These are phyloP conservation scores for Colletotrichum coccodes DNA, from an alignment of 2,329 filamentous ascomycete genomes.

Conservation along the genomic window DNA sequence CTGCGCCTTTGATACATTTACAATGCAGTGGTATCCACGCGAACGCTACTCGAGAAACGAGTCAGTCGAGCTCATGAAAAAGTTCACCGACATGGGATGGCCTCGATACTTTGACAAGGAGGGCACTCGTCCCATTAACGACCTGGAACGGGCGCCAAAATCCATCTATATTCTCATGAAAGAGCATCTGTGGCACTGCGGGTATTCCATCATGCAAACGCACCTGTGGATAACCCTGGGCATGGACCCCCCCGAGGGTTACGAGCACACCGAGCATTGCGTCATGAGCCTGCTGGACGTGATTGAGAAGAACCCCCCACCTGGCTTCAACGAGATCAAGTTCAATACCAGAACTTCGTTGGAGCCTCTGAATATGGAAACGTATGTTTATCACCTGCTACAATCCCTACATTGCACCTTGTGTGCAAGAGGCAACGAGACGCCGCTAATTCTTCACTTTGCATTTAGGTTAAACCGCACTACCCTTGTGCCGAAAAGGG, in stretches of 20 bases:
- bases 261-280: not conserved
- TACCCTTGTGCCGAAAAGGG: not conserved
- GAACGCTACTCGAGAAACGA: not conserved
- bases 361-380: not conserved
- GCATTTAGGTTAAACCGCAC: not conserved
- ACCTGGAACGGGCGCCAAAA: not conserved
- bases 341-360: not conserved
- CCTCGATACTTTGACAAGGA: not conserved
- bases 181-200: not conserved
- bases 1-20: not conserved
- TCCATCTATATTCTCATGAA: not conserved
- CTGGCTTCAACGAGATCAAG: not conserved
- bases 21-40: not conserved
- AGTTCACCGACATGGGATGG: not conserved
- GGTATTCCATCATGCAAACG: not conserved
- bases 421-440: not conserved
- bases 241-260: not conserved
- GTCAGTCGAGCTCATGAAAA: not conserved
- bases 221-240: not conserved
- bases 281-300: not conserved
- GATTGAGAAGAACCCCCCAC: not conserved
- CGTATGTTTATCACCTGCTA: not conserved
- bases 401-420: no score
- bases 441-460: not conserved
- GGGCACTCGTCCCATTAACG: not conserved